Base-by-base conservation (phyloP, 805 yeast genomes). In the Metschnikowia bowlesiae region DNA sequence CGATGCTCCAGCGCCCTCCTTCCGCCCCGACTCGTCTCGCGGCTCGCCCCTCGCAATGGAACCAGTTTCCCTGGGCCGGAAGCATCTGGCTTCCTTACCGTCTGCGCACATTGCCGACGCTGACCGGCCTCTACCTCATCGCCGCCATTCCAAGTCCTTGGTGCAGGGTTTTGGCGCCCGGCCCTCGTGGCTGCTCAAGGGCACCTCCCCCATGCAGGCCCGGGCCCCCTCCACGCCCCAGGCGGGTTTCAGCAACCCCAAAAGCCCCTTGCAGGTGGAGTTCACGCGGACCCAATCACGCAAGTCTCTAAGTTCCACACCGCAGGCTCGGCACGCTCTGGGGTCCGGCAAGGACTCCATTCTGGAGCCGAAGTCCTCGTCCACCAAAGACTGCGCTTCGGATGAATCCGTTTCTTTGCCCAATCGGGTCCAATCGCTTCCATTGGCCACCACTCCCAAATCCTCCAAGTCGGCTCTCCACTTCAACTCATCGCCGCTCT, bases 231-330 rank as follows among this genome's bases (percentile, higher is more conserved):
- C 49, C 53, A 26, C 47, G 44, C 8, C 46, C 32, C 52, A 33
- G 6, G 10, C 26, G 45, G 34, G 50, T 33, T 39, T 22, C 54
- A 29, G 61, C 53, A 11, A 54, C 56, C 48, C 64, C 55, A 30
- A 49, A 33, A 48, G 55, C 16, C 55, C 56, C 16, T 45, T 52
- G 30, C 53, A 49, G 48, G 44, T 51, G n/a, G 54, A 53, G 41
- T 48, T 57, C 38, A 35, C 50, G n/a, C 62, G 65, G 36, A 62
- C 70, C 0, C 73, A 70, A 10, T 69, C 76, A 1, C 59, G 73
- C 37, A 71, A 71, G 47, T 65, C 73, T 4, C 61, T 73, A 6
- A 68, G 74, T 3, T 70, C 71, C 8, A 67, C 74, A 10, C 76
- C 75, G 8, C 69, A 69, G 47, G 54, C 62, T 14, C 53, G 54